Evolutionary conservation across 1,284 basidiomycete species (phyloP), one percentile per base, ranked within the genome.

Genomic region (Pseudozyma thailandica): DNA sequence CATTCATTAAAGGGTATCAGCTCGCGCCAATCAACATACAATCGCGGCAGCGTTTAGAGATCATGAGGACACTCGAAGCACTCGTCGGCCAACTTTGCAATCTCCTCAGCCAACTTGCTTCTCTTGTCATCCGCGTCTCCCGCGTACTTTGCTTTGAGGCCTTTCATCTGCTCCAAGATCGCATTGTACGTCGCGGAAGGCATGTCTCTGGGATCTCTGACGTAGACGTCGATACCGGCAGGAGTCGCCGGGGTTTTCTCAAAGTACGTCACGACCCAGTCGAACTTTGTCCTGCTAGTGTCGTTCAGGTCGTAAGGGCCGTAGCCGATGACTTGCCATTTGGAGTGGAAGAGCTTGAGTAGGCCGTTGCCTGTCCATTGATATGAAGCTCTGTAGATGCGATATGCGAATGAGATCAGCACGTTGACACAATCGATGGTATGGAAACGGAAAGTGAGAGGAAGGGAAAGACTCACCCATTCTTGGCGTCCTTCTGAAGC

Each of bases 211-310:
- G 61, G 61, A 25, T 71, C 68, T 3, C 68, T 26, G 8, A 73
- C 70, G 38, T 64, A 73, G 20, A 73, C 37, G 20, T 73, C 71
- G 49, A 73, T 64, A 9, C 71, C 71, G 4, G 61, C 43, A 2
- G 64, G 64, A 3, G 71, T 73, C 1, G 59, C 65, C 5, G 55
- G 66, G 0, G 71, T 73, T 44, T 73, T 73, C 38, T 73, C 61
- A 43, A 73, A 73, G 49, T 73, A 73, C 12, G 71, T 73, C 12
- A 73, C 62, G 28, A 73, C 21, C 64, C 63, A 73, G 43, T 69
- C 64, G 43, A 69, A 63, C 23, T 61, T 51, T 10, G 54, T 64
- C 7, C 54, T 53, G 10, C 50, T 54, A 1, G 54, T 52, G n/a
- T 72, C 63, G 28, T 42, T 38, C 25, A 66, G 58, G 47, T 72